Evolutionary conservation across 2,329 filamentous ascomycete species (phyloP).

Genomic region (Cercospora sp.): DNA sequence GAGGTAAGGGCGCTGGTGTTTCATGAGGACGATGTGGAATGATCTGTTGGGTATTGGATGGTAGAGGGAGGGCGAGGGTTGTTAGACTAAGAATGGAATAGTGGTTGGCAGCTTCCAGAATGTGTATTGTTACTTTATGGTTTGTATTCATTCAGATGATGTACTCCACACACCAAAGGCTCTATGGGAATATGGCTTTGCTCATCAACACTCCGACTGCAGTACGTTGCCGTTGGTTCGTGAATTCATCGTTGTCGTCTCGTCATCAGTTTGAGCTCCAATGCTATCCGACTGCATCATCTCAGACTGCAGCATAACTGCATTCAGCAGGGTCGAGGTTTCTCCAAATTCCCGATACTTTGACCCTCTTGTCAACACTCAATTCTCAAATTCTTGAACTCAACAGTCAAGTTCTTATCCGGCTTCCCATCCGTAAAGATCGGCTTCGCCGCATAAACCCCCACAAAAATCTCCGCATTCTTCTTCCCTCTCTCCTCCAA

Average conservation of each 20-base stretch:
- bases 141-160: not conserved
- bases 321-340: too few species aligned
- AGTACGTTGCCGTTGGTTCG: not conserved
- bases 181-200: too few species aligned
- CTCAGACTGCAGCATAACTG: too few species aligned
- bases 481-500: conserved; percentile 22
- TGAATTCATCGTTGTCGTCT: not conserved
- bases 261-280: not conserved
- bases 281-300: too few species aligned
- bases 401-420: conserved; percentile 20
- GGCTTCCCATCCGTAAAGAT: conserved; percentile 14
- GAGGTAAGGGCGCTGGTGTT: conserved; percentile 84
- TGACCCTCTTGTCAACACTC: conserved; percentile 6
- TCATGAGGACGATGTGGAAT: conserved; percentile 33
- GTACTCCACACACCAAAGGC: too few species aligned
- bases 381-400: conserved; percentile 22
- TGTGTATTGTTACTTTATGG: not conserved
- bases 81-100: not conserved
- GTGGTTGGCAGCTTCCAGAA: not conserved
- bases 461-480: conserved; percentile 23
- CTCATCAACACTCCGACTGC: too few species aligned
- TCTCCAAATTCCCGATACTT: too few species aligned
- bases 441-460: conserved; percentile 26
- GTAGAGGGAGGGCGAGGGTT: not conserved
- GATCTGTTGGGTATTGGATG: not conserved